A percentile compares a stretch with the other conserved stretches of the same genome.
These are phyloP conservation scores for Trichosporon asahii DNA, from an alignment of 1,284 basidiomycete genomes.

Conservation along the genomic window DNA sequence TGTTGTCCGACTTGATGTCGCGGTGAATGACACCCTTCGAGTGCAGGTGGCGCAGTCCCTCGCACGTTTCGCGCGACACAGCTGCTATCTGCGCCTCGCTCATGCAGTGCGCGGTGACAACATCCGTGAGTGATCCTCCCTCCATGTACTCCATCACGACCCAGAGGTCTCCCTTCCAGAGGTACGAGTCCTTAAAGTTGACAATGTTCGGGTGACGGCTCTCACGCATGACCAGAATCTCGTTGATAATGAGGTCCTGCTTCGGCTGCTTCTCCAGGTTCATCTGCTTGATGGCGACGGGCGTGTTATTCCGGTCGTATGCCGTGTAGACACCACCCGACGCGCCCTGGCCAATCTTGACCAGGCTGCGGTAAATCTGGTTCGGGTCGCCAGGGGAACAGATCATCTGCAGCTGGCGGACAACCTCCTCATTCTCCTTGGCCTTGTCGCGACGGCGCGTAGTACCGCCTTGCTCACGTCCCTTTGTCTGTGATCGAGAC, in stretches of 20 bases:
- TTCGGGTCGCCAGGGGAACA: constrained; percentile 98
- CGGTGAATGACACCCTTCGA: constrained; percentile 93
- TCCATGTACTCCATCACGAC: constrained; percentile 99
- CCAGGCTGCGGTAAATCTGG: constrained; percentile 81
- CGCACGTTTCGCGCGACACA: constrained; percentile 81
- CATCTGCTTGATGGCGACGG: constrained; percentile 99
- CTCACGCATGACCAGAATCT: constrained; percentile 97
- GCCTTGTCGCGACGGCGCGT: constrained; percentile 83
- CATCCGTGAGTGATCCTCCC: constrained; percentile 82
- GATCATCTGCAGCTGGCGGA: constrained; percentile 84
- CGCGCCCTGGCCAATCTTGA: constrained; percentile 97
- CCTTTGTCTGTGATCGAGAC: constrained; percentile 26
- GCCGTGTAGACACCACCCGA: constrained; percentile 98
- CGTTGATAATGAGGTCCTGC: constrained; percentile 99
- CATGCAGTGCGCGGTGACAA: constrained; percentile 96
- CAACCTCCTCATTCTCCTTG: constrained; percentile 82
- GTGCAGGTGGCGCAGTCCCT: constrained; percentile 88
- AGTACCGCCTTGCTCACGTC: constrained; percentile 50
- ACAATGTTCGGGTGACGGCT: constrained; percentile 96
- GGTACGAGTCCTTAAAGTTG: constrained; percentile 98
- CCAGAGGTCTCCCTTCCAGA: constrained; percentile 97
- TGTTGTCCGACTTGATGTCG: constrained; percentile 98
- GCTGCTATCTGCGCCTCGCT: constrained; percentile 89
- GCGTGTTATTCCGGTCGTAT: constrained; percentile 88
- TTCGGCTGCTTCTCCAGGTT: constrained; percentile 99